Percentiles rank a stretch among this genome's conserved stretches.
These are phyloP conservation scores for Primulina tabacum DNA, from an alignment of 257 asterid species.

Conservation along the genomic window DNA sequence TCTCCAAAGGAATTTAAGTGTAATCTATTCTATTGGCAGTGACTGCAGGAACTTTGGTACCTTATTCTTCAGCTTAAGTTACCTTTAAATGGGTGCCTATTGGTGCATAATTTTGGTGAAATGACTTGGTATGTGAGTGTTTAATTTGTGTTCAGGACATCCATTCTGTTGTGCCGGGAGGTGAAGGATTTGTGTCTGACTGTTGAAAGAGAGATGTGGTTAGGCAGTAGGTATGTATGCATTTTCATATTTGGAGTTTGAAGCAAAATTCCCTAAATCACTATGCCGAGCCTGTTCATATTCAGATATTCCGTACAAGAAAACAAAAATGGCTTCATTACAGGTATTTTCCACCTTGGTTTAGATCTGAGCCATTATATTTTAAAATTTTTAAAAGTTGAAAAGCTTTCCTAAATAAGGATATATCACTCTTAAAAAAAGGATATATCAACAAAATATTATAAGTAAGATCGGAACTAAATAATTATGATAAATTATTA, in stretches of 20 bases:
- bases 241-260: constrained; percentile 29
- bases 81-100: constrained; percentile 18
- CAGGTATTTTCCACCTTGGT: constrained; percentile 44
- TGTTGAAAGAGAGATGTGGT: constrained; percentile 38
- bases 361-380: neutral
- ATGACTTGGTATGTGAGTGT: neutral
- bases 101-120: constrained; percentile 8
- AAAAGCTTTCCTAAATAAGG: neutral
- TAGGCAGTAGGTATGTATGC: constrained; percentile 26
- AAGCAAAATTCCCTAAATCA: constrained; percentile 33
- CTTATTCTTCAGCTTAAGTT: constrained; percentile 2
- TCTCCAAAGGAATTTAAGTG: too few relatives aligned
- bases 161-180: constrained; percentile 14
- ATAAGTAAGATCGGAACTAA: neutral
- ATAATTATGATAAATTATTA: too few relatives aligned
- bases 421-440: neutral
- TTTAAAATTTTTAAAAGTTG: neutral
- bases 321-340: constrained; percentile 61
- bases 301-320: constrained; percentile 51
- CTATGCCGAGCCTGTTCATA: constrained; percentile 40
- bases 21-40: neutral
- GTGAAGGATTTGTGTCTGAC: constrained; percentile 15
- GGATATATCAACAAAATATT: neutral
- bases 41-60: neutral
- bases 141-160: neutral